phyloP scores from a whole-genome alignment of 2,329 filamentous ascomycete genomes.

The Aspergillus neotritici region DNA sequence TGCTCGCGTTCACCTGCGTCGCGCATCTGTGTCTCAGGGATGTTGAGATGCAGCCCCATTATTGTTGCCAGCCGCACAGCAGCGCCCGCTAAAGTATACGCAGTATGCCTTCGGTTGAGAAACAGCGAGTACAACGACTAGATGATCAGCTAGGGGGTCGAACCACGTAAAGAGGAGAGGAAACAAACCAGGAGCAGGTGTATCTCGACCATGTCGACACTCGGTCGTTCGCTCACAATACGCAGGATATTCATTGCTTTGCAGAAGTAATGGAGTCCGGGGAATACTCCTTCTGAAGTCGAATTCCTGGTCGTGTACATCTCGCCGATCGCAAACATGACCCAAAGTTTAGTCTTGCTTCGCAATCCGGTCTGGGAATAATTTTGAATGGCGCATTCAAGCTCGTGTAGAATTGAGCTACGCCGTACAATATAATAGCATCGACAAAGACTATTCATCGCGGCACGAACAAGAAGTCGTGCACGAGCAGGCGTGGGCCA shows the following conservation, averaged over 20 bases:
- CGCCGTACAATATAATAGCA: too few relatives aligned
- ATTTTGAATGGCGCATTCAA: slow-evolving; percentile 26
- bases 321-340: slow-evolving; percentile 42
- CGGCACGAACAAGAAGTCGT: too few relatives aligned
- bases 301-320: slow-evolving; percentile 40
- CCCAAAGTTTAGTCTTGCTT: slow-evolving; percentile 44
- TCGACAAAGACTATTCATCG: too few relatives aligned
- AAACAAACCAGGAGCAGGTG: slow-evolving; percentile 34
- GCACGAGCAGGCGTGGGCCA: too few relatives aligned
- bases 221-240: slow-evolving; percentile 42
- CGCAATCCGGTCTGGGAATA: too few relatives aligned
- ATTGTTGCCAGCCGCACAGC: slow-evolving; percentile 40
- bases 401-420: slow-evolving; percentile 24
- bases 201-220: slow-evolving; percentile 42
- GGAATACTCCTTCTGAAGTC: slow-evolving; percentile 34
- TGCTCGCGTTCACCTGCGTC: slow-evolving; percentile 37
- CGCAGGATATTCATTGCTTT: slow-evolving; percentile 38
- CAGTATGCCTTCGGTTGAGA: slow-evolving; percentile 32
- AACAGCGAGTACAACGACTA: slow-evolving; percentile 35
- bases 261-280: slow-evolving; percentile 42
- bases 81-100: slow-evolving; percentile 31
- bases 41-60: slow-evolving; percentile 42
- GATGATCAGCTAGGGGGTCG: slow-evolving; percentile 4
- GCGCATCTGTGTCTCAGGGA: slow-evolving; percentile 33
- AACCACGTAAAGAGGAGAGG: neutral